A percentile compares a stretch with the other conserved stretches of the same genome.
phyloP scores from a whole-genome alignment of 345 rosid species.

The Gossypium australe region DNA sequence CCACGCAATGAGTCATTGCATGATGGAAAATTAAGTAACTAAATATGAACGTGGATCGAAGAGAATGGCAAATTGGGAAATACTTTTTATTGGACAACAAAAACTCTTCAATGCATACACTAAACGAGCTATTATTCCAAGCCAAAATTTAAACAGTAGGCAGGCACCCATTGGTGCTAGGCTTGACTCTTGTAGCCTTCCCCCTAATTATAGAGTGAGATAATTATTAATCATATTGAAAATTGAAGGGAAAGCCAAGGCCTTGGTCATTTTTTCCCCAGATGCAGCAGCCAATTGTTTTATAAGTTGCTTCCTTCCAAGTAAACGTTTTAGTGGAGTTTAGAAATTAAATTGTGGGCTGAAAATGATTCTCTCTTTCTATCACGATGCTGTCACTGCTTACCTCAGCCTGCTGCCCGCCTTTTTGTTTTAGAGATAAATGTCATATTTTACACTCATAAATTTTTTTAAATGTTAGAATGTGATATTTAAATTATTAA shows the following conservation, averaged over 20 bases:
- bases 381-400: conserved; percentile 2
- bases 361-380: neutral
- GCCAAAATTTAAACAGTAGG: neutral
- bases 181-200: conserved; percentile 1
- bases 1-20: neutral
- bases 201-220: neutral
- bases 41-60: neutral
- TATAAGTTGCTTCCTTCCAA: neutral
- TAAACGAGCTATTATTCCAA: neutral
- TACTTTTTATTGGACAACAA: neutral
- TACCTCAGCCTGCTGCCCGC: neutral
- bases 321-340: conserved; percentile 6
- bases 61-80: neutral
- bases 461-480: too few relatives aligned
- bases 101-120: neutral
- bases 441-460: too few relatives aligned
- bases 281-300: conserved; percentile 3
- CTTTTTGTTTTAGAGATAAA: neutral
- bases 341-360: neutral
- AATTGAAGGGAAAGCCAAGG: neutral
- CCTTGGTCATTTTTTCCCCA: neutral
- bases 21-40: neutral
- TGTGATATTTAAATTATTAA: too few relatives aligned
- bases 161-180: neutral
- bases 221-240: neutral